Evolutionary conservation across 225 moss, liverwort and hornwort species (phyloP).

Genomic region (Thuidium tamariscinum): DNA sequence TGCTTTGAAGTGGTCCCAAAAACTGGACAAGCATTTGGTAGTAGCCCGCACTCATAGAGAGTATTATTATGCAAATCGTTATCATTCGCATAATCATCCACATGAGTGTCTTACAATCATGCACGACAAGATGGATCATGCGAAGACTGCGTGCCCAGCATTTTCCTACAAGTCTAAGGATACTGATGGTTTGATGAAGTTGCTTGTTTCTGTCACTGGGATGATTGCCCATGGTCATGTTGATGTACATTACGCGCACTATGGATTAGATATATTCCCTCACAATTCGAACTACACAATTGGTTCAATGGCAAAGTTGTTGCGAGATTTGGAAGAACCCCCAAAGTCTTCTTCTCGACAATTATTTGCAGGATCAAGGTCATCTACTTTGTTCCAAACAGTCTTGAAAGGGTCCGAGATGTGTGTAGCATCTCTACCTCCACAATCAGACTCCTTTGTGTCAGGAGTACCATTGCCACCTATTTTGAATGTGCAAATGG

Average conservation of each 20-base stretch:
- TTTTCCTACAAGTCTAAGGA: not conserved
- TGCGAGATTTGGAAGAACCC: rapidly evolving
- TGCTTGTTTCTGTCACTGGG: rapidly evolving
- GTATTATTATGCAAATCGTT: not conserved
- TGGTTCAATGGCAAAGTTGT: too few relatives aligned
- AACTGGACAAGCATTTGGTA: rapidly evolving
- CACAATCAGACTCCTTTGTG: too few relatives aligned
- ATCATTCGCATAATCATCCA: rapidly evolving
- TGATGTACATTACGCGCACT: rapidly evolving
- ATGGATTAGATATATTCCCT: rapidly evolving
- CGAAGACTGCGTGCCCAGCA: rapidly evolving
- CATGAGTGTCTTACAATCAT: not conserved
- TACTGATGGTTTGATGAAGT: rapidly evolving
- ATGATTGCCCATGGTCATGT: too few relatives aligned
- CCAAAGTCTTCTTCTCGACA: too few relatives aligned
- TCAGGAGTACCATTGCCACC: rapidly evolving
- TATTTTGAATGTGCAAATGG: too few relatives aligned
- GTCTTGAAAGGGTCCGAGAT: rapidly evolving
- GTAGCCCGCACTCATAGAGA: rapidly evolving
- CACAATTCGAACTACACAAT: too few relatives aligned
- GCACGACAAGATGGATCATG: not conserved
- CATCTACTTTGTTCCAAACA: rapidly evolving
- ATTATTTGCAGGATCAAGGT: rapidly evolving
- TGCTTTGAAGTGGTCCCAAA: too few relatives aligned
- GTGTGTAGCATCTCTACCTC: rapidly evolving